phyloP scores from a whole-genome alignment of 768 basidiomycete species.

The Mycena crocata region DNA sequence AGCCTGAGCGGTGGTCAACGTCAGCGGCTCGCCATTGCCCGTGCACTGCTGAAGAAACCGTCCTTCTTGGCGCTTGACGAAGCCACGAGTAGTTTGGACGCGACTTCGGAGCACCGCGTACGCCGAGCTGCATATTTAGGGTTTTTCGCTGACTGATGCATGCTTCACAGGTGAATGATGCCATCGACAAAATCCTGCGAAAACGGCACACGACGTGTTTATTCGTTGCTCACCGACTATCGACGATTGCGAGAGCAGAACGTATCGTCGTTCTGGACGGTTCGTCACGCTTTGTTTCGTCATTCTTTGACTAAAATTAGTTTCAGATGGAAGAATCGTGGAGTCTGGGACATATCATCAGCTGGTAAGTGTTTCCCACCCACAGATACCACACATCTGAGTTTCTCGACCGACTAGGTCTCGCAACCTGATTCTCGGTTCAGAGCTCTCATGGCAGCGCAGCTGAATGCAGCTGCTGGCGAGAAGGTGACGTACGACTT shows the following conservation, averaged over 20 bases:
- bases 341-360: slow-evolving; percentile 87
- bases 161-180: slow-evolving; percentile 78
- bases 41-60: slow-evolving; percentile 91
- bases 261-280: slow-evolving; percentile 91
- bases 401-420: slow-evolving; percentile 56
- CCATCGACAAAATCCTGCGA: slow-evolving; percentile 87
- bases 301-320: slow-evolving; percentile 5
- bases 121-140: slow-evolving; percentile 29
- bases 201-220: slow-evolving; percentile 86
- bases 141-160: neutral
- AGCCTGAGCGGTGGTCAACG: slow-evolving; percentile 85
- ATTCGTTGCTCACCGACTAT: slow-evolving; percentile 90
- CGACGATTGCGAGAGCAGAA: slow-evolving; percentile 91
- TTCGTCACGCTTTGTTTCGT: slow-evolving; percentile 38
- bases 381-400: neutral
- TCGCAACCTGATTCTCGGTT: slow-evolving; percentile 80
- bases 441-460: slow-evolving; percentile 89
- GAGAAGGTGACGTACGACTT: slow-evolving; percentile 38
- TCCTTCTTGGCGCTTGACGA: slow-evolving; percentile 91
- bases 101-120: slow-evolving; percentile 87
- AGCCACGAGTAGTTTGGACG: slow-evolving; percentile 90
- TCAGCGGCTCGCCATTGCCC: slow-evolving; percentile 84
- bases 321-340: slow-evolving; percentile 76
- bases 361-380: slow-evolving; percentile 60
- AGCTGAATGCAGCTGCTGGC: slow-evolving; percentile 67